phyloP scores from a whole-genome alignment of 352 stramenopile genomes.

The Pilasporangium apinafurcum region DNA sequence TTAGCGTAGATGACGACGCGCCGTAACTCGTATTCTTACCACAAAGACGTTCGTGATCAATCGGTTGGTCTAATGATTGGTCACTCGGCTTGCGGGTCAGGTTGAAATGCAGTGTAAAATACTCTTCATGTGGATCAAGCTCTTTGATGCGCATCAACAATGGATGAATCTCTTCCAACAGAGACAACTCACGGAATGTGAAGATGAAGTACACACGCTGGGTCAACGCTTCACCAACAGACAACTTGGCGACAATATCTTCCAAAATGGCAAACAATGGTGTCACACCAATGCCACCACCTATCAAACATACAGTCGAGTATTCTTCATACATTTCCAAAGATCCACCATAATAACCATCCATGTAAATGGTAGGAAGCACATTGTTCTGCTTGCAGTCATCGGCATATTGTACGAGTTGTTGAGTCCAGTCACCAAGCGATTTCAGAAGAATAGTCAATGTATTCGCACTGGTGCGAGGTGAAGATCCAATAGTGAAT shows the following conservation, averaged over 20 bases:
- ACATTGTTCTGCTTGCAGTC: slow-evolving; percentile 18
- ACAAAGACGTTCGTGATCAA: not conserved
- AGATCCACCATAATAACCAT: slow-evolving; percentile 22
- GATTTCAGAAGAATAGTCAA: slow-evolving; percentile 16
- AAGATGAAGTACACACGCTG: slow-evolving; percentile 15
- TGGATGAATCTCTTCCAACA: slow-evolving; percentile 14
- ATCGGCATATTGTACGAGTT: slow-evolving; percentile 16
- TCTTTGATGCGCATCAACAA: slow-evolving; percentile 5
- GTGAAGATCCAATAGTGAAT: slow-evolving; percentile 30
- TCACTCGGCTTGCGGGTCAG: slow-evolving; percentile 9
- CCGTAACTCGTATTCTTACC: too few relatives aligned
- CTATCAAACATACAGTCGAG: slow-evolving; percentile 13
- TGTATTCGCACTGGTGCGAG: slow-evolving; percentile 1
- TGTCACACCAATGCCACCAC: slow-evolving; percentile 19
- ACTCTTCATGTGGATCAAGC: slow-evolving; percentile 6
- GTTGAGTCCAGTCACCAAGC: slow-evolving; percentile 19
- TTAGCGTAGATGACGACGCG: too few relatives aligned
- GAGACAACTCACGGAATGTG: slow-evolving; percentile 13
- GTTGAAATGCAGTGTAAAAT: slow-evolving; percentile 17
- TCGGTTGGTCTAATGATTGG: not conserved
- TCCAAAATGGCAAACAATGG: slow-evolving; percentile 21
- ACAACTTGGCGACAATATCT: slow-evolving; percentile 6
- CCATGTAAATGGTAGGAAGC: slow-evolving; percentile 17
- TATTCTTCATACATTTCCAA: slow-evolving; percentile 21
- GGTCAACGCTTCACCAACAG: not conserved